Evolutionary conservation across 140 eudicot genomes (phyloP), one percentile per base, ranked within the genome.

Genomic region (Cichorium intybus): DNA sequence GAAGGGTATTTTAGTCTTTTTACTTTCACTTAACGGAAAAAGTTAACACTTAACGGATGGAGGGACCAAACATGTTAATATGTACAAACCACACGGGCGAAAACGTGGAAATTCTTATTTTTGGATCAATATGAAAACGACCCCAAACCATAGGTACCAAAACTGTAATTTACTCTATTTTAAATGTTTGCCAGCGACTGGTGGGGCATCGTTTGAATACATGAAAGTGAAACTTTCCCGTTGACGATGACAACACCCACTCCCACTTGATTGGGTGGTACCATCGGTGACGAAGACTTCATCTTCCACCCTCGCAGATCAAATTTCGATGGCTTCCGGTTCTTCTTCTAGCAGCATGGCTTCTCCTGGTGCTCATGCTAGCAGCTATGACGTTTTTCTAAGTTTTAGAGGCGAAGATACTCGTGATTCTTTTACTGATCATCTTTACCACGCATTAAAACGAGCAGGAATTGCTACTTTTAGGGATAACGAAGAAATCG

Each of bases 341-440:
- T 35, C 51, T 17, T 60, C 29, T 7, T 59, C 64, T 11, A 18
- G 18, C 15, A 11, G 4, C 4, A 59, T 33, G 29, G 49, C 64
- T 20, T 59, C 64, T 34, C 2, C 49, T 10, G 10, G 48, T 18
- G 20, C 46, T 18, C 23, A 33, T 21, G 31, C 5, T 58, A 29
- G 12, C 66, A 35, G 9, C 12, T 64, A 64, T 6, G 69, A 64
- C 16, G 72, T 52, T 10, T 66, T 66, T 37, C 35, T 66, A 37
- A 66, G 72, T n/a, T 66, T 66, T 23, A 31, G 72, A 21, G 72
- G 72, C 17, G 24, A 66, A 53, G 72, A 66, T 53, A 66, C 62
- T 52, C 72, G 72, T 18, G 3, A 51, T 31, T 21, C 72, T 24
- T 66, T 67, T 6, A 52, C 64, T 0, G 72, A 50, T 52, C 72